Conservation (phyloP, 306 rosid species). For the Albizia julibrissin region DNA sequence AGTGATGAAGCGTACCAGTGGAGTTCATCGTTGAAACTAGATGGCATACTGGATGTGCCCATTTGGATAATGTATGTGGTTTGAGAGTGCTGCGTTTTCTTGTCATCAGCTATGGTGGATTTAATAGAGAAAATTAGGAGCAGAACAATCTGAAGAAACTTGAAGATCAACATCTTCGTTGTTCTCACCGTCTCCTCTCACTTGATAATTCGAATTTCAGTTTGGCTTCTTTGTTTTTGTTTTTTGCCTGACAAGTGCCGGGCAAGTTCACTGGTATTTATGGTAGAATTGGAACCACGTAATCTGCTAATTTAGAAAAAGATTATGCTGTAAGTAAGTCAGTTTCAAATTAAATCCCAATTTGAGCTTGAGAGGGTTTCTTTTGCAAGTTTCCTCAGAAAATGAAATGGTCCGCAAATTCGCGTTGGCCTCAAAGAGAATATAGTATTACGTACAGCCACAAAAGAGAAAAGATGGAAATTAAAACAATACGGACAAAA, state of each 20-base stretch:
- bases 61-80: constrained; percentile 77
- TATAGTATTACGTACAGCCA: neutral
- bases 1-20: constrained; percentile 79
- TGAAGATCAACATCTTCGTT: constrained; percentile 45
- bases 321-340: neutral
- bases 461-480: neutral
- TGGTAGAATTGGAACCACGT: constrained; percentile 17
- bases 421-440: neutral
- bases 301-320: constrained; percentile 1
- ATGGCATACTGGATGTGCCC: constrained; percentile 81
- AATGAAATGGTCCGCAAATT: neutral
- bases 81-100: constrained; percentile 43
- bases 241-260: constrained; percentile 29
- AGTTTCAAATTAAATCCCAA: neutral
- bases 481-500: neutral
- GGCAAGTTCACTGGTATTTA: constrained; percentile 35
- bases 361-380: constrained; percentile 20
- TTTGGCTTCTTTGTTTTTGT: constrained; percentile 16
- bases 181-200: neutral
- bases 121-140: constrained; percentile 40
- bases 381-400: neutral
- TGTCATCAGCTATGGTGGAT: constrained; percentile 40
- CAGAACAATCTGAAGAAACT: constrained; percentile 43
- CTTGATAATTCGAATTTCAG: constrained; percentile 25
- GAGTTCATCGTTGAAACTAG: constrained; percentile 55